Base-by-base conservation (phyloP, 1,284 basidiomycete genomes). In the Ganoderma lucidum region DNA sequence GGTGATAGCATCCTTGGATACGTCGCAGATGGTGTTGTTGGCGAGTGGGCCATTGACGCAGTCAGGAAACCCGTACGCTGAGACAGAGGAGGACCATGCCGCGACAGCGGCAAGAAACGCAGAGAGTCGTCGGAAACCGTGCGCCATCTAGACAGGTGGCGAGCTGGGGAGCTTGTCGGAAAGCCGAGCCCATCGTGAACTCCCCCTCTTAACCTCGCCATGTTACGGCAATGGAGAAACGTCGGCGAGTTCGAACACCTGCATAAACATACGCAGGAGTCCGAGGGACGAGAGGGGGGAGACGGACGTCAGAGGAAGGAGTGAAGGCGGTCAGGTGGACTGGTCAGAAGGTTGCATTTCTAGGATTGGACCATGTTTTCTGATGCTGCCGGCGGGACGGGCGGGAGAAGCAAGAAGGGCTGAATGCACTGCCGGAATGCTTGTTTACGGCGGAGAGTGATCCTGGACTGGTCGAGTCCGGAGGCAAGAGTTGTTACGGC, bases 11-110 rank as follows among this genome's bases (percentile, higher is more conserved):
- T 84, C 83, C 67, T 84, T 80, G 15, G 82, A 78, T 4, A 81
- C 81, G 72, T 88, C 82, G 75, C 87, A 89, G 28, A 88, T 83
- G 4, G 80, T 73, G 71, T 85, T 87, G 61, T 77, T 77, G 51
- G 80, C 80, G 65, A 88, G 79, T 12, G 85, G 86, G 0, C 81
- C 83, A 69, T 77, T 79, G n/a, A 71, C 72, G 62, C 87, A 88
- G 71, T 87, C 83, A 9, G 87, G 87, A 73, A 87, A 88, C n/a
- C 69, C 70, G 35, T 70, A 71, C 9, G 19, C 70, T 23, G 44
- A 45, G 6, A 65, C 68, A 14, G 63, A 56, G 4, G 68, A 48
- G 14, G 69, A 42, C 2, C 68, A 61, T 1, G 67, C 67, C 9
- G 70, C 65, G 19, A 70, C 37, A 2, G 67, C 68, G 56, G 68